Evolutionary conservation across 2,329 filamentous ascomycete genomes (phyloP).

Genomic region (Aureobasidium leucospermi): DNA sequence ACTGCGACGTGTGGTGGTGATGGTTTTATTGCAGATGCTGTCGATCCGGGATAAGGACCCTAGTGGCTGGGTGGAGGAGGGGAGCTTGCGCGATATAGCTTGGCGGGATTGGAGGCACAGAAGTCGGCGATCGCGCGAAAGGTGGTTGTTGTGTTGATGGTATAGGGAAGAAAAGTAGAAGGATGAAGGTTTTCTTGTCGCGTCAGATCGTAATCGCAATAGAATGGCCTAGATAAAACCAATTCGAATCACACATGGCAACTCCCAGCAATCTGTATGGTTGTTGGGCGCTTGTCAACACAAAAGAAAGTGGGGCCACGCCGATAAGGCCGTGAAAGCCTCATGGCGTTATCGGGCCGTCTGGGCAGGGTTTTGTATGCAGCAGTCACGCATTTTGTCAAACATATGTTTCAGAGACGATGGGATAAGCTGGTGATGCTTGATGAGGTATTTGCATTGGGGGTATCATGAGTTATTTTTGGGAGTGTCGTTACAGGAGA

Average conservation of each 20-base stretch:
- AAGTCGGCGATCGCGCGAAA: not conserved
- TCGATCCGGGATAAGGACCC: not conserved
- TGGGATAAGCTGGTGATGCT: not conserved
- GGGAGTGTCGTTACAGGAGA: not conserved
- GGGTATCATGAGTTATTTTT: conserved; percentile 7
- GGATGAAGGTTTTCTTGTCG: not conserved
- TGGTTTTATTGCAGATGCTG: not conserved
- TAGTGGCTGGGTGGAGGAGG: not conserved
- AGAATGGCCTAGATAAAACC: not conserved
- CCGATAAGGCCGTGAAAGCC: conserved; percentile 9
- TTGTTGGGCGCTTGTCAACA: conserved; percentile 12
- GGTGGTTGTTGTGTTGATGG: not conserved
- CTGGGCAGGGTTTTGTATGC: conserved; percentile 5
- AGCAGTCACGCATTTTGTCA: conserved; percentile 7
- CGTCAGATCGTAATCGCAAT: not conserved
- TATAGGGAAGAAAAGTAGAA: not conserved
- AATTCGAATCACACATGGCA: conserved; percentile 3
- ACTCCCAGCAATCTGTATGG: conserved; percentile 12
- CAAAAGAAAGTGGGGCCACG: conserved; percentile 9
- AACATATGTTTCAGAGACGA: not conserved
- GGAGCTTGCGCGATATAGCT: not conserved
- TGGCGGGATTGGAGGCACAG: not conserved
- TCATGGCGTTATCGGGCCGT: conserved; percentile 11
- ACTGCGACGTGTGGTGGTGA: not conserved
- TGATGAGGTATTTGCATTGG: not conserved